Evolutionary conservation across 257 asterid genomes (phyloP).

Genomic region (Catharanthus roseus): DNA sequence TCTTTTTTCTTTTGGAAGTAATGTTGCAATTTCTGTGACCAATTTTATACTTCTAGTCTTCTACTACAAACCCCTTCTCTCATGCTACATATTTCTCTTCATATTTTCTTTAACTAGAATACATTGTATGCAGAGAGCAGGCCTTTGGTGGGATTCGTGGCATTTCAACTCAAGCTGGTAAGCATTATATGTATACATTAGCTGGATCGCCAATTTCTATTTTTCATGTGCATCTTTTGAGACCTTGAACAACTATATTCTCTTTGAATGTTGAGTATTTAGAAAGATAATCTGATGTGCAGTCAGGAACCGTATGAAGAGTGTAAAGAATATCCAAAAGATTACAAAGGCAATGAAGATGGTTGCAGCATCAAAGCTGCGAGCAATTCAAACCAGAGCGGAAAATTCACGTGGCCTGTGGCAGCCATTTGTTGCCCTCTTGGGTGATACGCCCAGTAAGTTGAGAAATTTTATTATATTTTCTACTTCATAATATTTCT

Average conservation of each 20-base stretch:
- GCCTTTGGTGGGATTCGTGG: conserved; percentile 58
- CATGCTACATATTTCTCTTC: not conserved
- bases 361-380: conserved; percentile 99
- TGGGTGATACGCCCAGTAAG: conserved; percentile 94
- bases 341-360: conserved; percentile 99
- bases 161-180: conserved; percentile 86
- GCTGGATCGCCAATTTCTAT: conserved; percentile 1
- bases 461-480: conserved; percentile 5
- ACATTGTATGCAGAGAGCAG: conserved; percentile 51
- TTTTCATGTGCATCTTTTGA: not conserved
- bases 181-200: conserved; percentile 17
- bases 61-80: not conserved
- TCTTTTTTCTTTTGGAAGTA: not conserved
- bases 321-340: conserved; percentile 90
- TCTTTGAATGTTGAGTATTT: conserved; percentile 16
- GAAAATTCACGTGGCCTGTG: conserved; percentile 96
- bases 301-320: conserved; percentile 96
- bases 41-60: not conserved
- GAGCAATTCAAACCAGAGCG: conserved; percentile 79
- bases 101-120: conserved; percentile 4
- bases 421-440: conserved; percentile 99
- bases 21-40: not conserved
- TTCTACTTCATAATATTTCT: not conserved
- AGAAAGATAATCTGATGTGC: conserved; percentile 21
- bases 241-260: conserved; percentile 1